Base-by-base conservation (phyloP, 1,139 yeast genomes). In the Sugiyamaella paludigena region DNA sequence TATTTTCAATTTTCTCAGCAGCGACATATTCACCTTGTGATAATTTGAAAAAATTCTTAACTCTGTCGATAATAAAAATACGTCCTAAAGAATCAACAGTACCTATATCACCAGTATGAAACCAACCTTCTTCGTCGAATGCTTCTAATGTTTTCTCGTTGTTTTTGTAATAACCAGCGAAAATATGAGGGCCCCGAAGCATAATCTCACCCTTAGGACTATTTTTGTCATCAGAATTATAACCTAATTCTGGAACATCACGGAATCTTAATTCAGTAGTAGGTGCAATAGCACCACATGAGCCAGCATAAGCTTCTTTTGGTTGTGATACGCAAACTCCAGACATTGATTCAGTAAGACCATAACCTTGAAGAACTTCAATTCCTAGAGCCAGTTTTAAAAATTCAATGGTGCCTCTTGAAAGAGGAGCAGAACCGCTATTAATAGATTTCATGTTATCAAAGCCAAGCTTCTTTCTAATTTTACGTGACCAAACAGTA, bases 21-120 rank as follows among this genome's bases (percentile, higher is more conserved):
- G 89, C 83, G 48, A 85, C 79, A 65, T 85, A 85, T 66, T 85
- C 94, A 52, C 94, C 94, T 66, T 85, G 94, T 1, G 91, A 78
- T 59, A 85, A 74, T 67, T 85, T 85, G 75, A 84, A 85, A 70
- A 85, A 84, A 67, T 85, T 85, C 72, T 85, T 85, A 41, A 84
- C 89, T 54, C 94, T 75, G 63, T 85, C 94, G 58, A 85, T 76
- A 49, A 85, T 82, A 55, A 61, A 70, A 19, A 85, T 63, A 51
- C 86, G 74, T 19, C 87, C 88, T 34, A 71, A 70, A 8, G 61
- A 60, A 46, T 76, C 80, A 52, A 85, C 69, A 53, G 67, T 69
- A 10, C 84, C 91, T 56, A 85, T 79, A 67, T 85, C 94, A 44
- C 94, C 94, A 13, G 92, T 84, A 40, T 75, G 72, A 68, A 84